Evolutionary conservation across 768 basidiomycete species (phyloP).

Genomic region (Lactarius sp.): DNA sequence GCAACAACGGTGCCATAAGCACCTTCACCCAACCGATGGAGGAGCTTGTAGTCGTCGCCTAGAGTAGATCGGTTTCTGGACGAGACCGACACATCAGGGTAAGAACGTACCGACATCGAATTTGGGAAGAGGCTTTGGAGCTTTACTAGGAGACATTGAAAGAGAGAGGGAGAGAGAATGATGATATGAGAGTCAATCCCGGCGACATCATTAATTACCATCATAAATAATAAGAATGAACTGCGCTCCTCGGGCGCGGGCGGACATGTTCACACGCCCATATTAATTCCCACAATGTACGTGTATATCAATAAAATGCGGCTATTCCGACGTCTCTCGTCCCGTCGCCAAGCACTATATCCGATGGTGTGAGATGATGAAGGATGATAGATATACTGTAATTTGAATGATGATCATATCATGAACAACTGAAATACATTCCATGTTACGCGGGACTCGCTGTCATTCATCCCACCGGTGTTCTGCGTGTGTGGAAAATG

Average conservation of each 20-base stretch:
- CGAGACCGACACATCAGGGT: neutral
- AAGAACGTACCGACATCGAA: conserved; percentile 58
- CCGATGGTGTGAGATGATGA: no score
- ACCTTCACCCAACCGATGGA: conserved; percentile 76
- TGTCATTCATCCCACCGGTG: neutral
- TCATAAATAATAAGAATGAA: neutral
- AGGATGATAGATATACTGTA: neutral
- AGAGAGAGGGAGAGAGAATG: conserved; percentile 27
- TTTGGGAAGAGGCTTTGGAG: conserved; percentile 61
- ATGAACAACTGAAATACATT: no score
- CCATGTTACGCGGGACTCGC: no score
- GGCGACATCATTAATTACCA: neutral
- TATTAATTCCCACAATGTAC: neutral
- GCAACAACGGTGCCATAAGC: conserved; percentile 90
- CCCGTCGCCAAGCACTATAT: neutral
- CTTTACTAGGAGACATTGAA: conserved; percentile 35
- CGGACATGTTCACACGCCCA: conserved; percentile 5
- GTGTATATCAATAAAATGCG: neutral
- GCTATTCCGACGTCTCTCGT: neutral
- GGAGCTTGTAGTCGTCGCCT: conserved; percentile 71
- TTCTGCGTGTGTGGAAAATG: neutral
- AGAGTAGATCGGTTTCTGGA: conserved; percentile 5
- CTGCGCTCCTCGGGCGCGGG: neutral
- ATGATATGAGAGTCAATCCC: neutral
- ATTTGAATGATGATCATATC: no score